phyloP scores from a whole-genome alignment of 768 basidiomycete species.

The Dioszegia hungarica region DNA sequence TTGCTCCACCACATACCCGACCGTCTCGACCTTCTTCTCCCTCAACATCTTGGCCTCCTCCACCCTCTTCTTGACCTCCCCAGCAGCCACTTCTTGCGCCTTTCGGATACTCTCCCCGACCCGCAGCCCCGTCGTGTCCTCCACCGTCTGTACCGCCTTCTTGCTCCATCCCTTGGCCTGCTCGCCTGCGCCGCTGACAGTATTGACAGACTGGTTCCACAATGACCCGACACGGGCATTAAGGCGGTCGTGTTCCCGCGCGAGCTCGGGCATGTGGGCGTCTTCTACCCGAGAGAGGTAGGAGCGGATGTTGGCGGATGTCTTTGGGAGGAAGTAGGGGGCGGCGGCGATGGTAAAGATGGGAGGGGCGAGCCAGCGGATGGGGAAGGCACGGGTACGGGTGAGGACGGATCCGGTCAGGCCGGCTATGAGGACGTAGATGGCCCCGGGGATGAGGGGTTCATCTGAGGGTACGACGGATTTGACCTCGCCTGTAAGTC shows the following conservation, averaged over 20 bases:
- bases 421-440: slow-evolving; percentile 84
- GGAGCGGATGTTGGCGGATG: slow-evolving; percentile 62
- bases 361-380: slow-evolving; percentile 72
- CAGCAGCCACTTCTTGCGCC: slow-evolving; percentile 22
- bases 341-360: slow-evolving; percentile 64
- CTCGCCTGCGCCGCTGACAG: slow-evolving; percentile 52
- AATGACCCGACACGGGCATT: slow-evolving; percentile 25
- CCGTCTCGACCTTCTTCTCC: slow-evolving; percentile 29
- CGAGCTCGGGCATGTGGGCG: slow-evolving; percentile 62
- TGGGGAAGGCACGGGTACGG: slow-evolving; percentile 65
- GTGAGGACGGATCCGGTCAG: slow-evolving; percentile 82
- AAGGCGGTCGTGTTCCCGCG: slow-evolving; percentile 58
- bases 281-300: slow-evolving; percentile 71
- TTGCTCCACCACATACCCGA: slow-evolving; percentile 46
- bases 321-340: slow-evolving; percentile 81
- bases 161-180: slow-evolving; percentile 50
- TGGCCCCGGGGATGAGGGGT: slow-evolving; percentile 75
- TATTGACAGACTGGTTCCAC: slow-evolving; percentile 53
- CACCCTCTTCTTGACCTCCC: slow-evolving; percentile 22
- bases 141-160: slow-evolving; percentile 56
- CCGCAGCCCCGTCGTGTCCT: slow-evolving; percentile 70
- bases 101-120: slow-evolving; percentile 54
- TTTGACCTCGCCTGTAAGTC: slow-evolving; percentile 66
- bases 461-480: slow-evolving; percentile 74
- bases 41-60: slow-evolving; percentile 17